Evolutionary conservation across 805 yeast genomes (phyloP), one percentile per base, ranked within the genome.

Genomic region (Teunomyces aglyptinius): DNA sequence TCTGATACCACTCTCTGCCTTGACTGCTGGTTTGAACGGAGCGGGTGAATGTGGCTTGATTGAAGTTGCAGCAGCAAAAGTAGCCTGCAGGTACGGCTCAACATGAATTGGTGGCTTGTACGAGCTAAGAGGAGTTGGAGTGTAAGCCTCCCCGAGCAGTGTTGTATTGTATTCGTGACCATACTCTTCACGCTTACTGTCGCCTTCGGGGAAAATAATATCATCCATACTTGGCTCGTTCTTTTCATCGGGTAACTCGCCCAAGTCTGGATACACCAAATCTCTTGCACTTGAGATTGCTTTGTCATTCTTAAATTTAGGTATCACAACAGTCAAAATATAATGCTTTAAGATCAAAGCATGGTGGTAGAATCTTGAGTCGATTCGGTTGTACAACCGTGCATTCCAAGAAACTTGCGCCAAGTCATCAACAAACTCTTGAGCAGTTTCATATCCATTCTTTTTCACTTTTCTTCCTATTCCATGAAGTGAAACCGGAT

Each of bases 321-420:
- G 82, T 27, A 85, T 70, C 26, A 74, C 68, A 38, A 64, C 65
- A 6, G 74, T 71, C 45, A 63, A 66, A 40, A 85, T 60, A 59
- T 65, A 82, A 36, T 71, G 63, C 55, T 85, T 85, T 51, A 85
- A 64, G 18, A 81, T 70, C 15, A 74, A 70, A 3, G 90, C 97
- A 55, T 85, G 86, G 19, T 73, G 73, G 65, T 85, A 86, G 44
- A 86, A 85, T 13, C 71, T 70, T 0, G 90, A 81, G 11, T 76
- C 82, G 51, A 82, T 83, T 48, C 82, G 82, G 65, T 92, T 92
- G 65, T 85, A 92, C 40, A 84, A 79, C 49, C 88, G 80, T 2
- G 97, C 97, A 60, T 92, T 92, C 90, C 96, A 89, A 1, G 89
- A 79, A 44, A 92, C 86, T 63, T 88, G 95, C 0, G 85, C 89